These are phyloP conservation scores for Claviceps paspali DNA, from an alignment of 2,329 filamentous ascomycete species.

Conservation along the genomic window DNA sequence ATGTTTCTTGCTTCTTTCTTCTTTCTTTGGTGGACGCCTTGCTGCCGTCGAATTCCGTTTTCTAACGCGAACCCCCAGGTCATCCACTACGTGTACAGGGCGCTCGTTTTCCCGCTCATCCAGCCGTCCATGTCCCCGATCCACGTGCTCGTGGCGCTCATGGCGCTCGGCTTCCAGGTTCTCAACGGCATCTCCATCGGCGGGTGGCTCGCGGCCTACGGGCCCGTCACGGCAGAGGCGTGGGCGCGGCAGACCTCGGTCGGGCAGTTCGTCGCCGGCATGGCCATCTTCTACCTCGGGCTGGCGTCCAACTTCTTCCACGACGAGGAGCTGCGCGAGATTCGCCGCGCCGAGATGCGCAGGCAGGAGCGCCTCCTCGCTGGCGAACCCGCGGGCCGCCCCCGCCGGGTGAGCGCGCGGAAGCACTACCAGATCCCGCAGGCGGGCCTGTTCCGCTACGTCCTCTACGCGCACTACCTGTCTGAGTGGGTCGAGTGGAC, in stretches of 20 bases:
- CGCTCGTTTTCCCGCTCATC: constrained; percentile 64
- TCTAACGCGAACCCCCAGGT: no score
- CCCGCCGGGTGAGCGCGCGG: constrained; percentile 22
- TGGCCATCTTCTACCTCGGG: constrained; percentile 61
- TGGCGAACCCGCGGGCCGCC: constrained; percentile 16
- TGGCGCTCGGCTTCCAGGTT: constrained; percentile 61
- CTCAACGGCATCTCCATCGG: constrained; percentile 65
- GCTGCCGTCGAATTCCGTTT: no score
- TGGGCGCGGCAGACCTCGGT: constrained; percentile 28
- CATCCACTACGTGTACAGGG: constrained; percentile 84
- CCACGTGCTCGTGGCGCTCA: constrained; percentile 49
- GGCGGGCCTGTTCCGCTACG: constrained; percentile 64
- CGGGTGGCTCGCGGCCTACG: constrained; percentile 71
- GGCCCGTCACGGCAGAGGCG: constrained; percentile 41
- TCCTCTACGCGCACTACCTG: constrained; percentile 89
- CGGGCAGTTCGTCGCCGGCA: constrained; percentile 42
- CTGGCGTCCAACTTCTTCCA: constrained; percentile 73
- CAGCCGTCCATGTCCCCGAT: constrained; percentile 91
- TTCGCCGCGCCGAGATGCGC: constrained; percentile 54
- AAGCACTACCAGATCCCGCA: constrained; percentile 82
- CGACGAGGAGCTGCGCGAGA: constrained; percentile 78
- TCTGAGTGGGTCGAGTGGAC: constrained; percentile 94
- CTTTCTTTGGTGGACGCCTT: no score
- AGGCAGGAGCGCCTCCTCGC: constrained; percentile 29
- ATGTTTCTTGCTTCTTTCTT: constrained; percentile 3